Conservation (phyloP, 495 filamentous ascomycete genomes). For the Lophium mytilinum region DNA sequence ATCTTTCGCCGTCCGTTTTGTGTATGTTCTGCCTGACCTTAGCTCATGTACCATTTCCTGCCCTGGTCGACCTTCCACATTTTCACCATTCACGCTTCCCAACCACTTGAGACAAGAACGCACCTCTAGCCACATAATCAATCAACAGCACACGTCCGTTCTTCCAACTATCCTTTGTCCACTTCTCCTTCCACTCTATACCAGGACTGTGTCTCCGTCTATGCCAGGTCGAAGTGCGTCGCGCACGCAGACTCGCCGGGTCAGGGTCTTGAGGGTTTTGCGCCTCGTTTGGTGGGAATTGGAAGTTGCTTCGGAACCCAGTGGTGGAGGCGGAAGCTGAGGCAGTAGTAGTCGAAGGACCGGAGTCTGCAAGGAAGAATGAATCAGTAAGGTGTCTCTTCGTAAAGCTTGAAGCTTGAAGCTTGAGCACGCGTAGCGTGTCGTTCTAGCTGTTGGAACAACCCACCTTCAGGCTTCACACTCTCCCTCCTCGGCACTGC, state of each 20-base stretch:
- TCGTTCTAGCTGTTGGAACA: too few species aligned
- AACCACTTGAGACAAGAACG: neutral
- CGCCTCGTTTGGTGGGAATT: neutral
- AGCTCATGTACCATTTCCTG: too few species aligned
- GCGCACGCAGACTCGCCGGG: neutral
- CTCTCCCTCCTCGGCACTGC: neutral
- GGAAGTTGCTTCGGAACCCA: neutral
- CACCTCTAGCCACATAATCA: slow-evolving; percentile 25
- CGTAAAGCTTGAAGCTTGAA: neutral
- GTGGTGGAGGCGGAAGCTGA: neutral
- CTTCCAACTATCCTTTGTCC: slow-evolving; percentile 27
- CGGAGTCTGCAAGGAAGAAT: neutral
- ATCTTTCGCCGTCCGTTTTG: slow-evolving; percentile 36
- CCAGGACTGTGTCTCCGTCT: slow-evolving; percentile 17
- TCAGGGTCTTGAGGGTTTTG: neutral
- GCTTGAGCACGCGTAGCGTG: neutral
- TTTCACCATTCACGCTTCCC: neutral
- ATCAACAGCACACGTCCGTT: slow-evolving; percentile 31
- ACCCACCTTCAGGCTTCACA: too few species aligned
- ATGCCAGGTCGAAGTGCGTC: slow-evolving; percentile 16
- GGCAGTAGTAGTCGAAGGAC: neutral
- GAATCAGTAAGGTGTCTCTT: neutral
- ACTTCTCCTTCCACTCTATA: slow-evolving; percentile 28
- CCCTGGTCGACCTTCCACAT: too few species aligned
- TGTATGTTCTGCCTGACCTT: slow-evolving; percentile 1